These are phyloP conservation scores for Reutealis trisperma DNA, from an alignment of 345 rosid species.

Conservation along the genomic window DNA sequence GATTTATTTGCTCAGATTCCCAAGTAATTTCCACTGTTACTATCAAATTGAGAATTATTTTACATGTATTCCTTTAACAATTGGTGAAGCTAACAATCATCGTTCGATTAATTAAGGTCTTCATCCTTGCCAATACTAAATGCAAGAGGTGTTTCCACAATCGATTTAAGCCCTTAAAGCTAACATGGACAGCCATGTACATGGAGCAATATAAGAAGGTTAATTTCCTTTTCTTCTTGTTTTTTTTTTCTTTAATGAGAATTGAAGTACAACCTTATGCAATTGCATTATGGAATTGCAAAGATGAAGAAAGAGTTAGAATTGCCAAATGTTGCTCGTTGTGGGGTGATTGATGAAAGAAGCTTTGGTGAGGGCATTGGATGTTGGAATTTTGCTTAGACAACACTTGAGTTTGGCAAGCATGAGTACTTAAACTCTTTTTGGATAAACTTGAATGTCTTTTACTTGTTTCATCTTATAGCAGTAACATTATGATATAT, in stretches of 20 bases:
- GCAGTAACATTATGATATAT: too few relatives aligned
- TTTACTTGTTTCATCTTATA: too few relatives aligned
- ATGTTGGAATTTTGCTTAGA: too few relatives aligned
- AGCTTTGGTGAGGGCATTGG: too few relatives aligned
- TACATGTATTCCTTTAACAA: background rate
- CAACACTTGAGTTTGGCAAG: too few relatives aligned
- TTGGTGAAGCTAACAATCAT: conserved; percentile 8
- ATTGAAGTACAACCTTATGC: background rate
- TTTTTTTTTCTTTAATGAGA: background rate
- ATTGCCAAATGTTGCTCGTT: too few relatives aligned
- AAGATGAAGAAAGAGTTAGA: too few relatives aligned
- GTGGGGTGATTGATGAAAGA: too few relatives aligned
- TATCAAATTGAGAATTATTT: too few relatives aligned
- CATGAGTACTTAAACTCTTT: too few relatives aligned
- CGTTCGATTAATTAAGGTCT: conserved; percentile 42
- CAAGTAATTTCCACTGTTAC: conserved; percentile 39
- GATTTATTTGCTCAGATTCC: conserved; percentile 70
- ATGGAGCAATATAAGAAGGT: conserved; percentile 78
- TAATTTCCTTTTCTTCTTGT: background rate
- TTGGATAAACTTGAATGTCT: too few relatives aligned
- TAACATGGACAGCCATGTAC: conserved; percentile 78
- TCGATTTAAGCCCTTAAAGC: conserved; percentile 88
- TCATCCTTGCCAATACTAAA: conserved; percentile 81
- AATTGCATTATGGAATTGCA: too few relatives aligned
- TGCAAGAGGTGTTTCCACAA: conserved; percentile 95